Percentiles rank a stretch among this genome's conserved stretches.
Evolutionary conservation across 2,329 filamentous ascomycete genomes (phyloP).

Genomic region (Botrytis pseudocinerea): DNA sequence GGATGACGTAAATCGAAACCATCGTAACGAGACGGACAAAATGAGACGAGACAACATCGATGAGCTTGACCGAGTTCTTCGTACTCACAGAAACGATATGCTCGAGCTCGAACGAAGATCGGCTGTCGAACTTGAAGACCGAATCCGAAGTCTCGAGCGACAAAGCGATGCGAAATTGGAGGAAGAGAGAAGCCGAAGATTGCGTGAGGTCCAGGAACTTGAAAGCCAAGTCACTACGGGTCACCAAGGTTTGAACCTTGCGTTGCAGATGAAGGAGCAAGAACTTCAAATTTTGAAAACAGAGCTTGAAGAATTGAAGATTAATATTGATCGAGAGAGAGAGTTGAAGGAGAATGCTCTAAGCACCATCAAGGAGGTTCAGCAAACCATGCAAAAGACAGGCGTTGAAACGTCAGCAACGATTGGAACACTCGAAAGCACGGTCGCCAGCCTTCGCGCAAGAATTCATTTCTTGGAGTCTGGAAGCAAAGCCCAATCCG

Average conservation of each 20-base stretch:
- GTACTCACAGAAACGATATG: constrained; percentile 67
- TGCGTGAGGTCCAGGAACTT: constrained; percentile 66
- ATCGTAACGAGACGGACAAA: constrained; percentile 58
- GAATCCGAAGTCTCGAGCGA: constrained; percentile 39
- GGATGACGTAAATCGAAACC: constrained; percentile 54
- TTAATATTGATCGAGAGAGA: constrained; percentile 63
- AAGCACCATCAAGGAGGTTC: constrained; percentile 52
- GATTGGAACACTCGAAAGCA: constrained; percentile 69
- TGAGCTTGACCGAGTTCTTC: constrained; percentile 59
- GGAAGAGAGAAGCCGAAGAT: constrained; percentile 58
- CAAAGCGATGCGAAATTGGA: constrained; percentile 55
- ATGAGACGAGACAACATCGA: constrained; percentile 51
- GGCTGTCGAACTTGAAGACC: constrained; percentile 46
- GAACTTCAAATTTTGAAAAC: constrained; percentile 53
- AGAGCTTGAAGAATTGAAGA: constrained; percentile 49
- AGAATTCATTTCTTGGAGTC: constrained; percentile 89
- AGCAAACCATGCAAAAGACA: constrained; percentile 44
- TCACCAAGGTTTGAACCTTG: constrained; percentile 41
- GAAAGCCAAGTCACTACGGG: constrained; percentile 53
- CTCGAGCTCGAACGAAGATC: constrained; percentile 63
- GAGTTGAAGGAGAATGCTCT: constrained; percentile 43
- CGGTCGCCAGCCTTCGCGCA: constrained; percentile 72
- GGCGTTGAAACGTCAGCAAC: constrained; percentile 61
- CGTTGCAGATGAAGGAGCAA: constrained; percentile 49
- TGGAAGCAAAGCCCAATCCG: constrained; percentile 83